Percentiles rank a stretch among this genome's conserved stretches.
Conservation (phyloP, 1,284 basidiomycete genomes). For the Marasmius fiardii region DNA sequence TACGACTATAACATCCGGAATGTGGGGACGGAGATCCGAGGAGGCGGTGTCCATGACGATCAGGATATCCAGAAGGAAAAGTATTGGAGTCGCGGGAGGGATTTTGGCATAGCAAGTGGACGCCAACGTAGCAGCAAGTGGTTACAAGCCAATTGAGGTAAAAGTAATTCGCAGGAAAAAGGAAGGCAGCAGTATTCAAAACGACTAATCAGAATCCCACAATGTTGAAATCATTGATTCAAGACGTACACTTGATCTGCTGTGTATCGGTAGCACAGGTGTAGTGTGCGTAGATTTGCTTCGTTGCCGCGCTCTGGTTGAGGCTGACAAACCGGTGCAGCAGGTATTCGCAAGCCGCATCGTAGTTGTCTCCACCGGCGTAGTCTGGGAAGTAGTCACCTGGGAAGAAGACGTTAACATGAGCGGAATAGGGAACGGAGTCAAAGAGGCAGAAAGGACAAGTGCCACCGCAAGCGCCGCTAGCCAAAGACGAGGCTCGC, state of each 20-base stretch:
- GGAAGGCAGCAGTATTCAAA: background rate
- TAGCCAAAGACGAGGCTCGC: background rate
- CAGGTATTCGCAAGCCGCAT: conserved; percentile 83
- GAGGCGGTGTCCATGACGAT: conserved; percentile 1
- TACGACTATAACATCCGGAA: conserved; percentile 50
- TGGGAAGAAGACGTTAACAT: conserved; percentile 26
- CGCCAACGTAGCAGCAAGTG: no score
- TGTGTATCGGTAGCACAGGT: conserved; percentile 89
- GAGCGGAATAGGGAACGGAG: background rate
- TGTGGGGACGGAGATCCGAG: conserved; percentile 6
- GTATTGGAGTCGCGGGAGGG: no score
- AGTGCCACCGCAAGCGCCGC: background rate
- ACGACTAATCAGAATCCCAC: background rate
- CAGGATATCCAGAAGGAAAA: background rate
- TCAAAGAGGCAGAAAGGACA: background rate
- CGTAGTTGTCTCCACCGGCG: conserved; percentile 79
- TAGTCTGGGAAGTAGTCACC: conserved; percentile 90
- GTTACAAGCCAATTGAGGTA: no score
- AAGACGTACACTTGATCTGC: conserved; percentile 77
- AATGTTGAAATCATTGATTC: background rate
- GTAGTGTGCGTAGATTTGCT: conserved; percentile 88
- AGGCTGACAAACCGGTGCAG: conserved; percentile 84
- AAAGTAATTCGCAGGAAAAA: background rate
- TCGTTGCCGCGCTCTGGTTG: conserved; percentile 84
- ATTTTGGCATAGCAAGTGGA: no score